These are phyloP conservation scores for Monosporozyma servazzii DNA, from an alignment of 805 yeast genomes.

Conservation along the genomic window DNA sequence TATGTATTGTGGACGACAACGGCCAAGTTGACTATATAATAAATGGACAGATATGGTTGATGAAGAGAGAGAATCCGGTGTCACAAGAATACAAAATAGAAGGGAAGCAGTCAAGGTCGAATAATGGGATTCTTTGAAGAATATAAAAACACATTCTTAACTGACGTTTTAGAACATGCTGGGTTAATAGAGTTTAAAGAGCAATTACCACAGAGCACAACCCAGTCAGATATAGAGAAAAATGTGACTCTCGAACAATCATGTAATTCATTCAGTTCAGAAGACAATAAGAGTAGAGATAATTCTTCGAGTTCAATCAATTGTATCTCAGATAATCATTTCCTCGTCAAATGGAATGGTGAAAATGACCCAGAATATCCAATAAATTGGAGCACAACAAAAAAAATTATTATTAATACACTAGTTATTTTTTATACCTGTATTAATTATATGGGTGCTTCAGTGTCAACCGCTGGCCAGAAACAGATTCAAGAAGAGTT, in stretches of 20 bases:
- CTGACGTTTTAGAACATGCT: constrained; percentile 15
- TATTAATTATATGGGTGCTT: constrained; percentile 47
- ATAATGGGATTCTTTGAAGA: neutral
- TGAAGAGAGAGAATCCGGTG: too few species aligned
- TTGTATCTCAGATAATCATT: constrained; percentile 15
- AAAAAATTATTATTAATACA: constrained; percentile 32
- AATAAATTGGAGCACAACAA: constrained; percentile 40
- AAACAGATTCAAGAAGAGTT: constrained; percentile 37
- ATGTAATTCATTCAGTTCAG: neutral
- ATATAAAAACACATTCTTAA: constrained; percentile 15
- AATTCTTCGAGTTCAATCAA: neutral
- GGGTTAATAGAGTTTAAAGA: constrained; percentile 8
- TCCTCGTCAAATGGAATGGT: constrained; percentile 16
- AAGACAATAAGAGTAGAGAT: neutral
- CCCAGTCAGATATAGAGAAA: neutral
- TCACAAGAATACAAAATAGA: neutral
- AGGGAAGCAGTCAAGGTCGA: neutral
- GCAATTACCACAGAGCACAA: neutral
- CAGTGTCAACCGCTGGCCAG: constrained; percentile 45
- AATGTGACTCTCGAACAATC: neutral
- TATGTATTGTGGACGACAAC: too few species aligned
- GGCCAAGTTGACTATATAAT: too few species aligned
- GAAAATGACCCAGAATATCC: constrained; percentile 48
- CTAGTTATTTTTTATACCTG: constrained; percentile 38
- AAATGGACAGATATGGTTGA: too few species aligned